Evolutionary conservation across 2,329 filamentous ascomycete genomes (phyloP).

Genomic region (Lachnellula occidentalis): DNA sequence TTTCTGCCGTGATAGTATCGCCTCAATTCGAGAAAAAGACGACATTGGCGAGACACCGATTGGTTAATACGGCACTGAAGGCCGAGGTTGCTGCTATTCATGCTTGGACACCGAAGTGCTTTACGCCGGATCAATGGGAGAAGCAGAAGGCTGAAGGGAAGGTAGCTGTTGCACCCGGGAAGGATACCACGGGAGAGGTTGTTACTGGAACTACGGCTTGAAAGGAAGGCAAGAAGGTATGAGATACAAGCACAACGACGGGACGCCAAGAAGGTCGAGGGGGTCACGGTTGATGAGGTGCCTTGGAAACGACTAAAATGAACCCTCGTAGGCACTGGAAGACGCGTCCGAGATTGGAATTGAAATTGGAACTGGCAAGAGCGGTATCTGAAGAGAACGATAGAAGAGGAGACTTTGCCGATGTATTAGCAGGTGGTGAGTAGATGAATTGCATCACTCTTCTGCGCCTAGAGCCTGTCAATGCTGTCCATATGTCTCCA

Average conservation of each 20-base stretch:
- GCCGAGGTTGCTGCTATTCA: conserved; percentile 69
- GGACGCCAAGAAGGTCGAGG: neutral
- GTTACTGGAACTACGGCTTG: conserved; percentile 29
- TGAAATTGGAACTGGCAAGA: neutral
- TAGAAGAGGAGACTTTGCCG: neutral
- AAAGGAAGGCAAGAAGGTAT: conserved; percentile 7
- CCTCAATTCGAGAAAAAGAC: conserved; percentile 53
- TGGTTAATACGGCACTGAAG: conserved; percentile 64
- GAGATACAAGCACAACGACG: neutral
- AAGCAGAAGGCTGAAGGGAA: conserved; percentile 44
- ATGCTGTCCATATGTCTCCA: neutral
- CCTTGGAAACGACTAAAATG: too few species aligned
- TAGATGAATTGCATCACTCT: neutral
- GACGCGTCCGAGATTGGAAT: neutral
- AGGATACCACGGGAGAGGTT: conserved; percentile 28
- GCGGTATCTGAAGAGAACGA: neutral
- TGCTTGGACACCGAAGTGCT: conserved; percentile 72
- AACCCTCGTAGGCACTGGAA: too few species aligned
- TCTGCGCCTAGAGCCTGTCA: neutral
- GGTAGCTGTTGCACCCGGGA: conserved; percentile 25
- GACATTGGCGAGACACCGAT: conserved; percentile 60
- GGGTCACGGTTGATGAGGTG: too few species aligned
- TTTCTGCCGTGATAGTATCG: conserved; percentile 62
- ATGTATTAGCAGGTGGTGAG: neutral
- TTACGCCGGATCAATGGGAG: conserved; percentile 70